phyloP scores from a whole-genome alignment of 495 filamentous ascomycete genomes.

The Parmelia sp. region DNA sequence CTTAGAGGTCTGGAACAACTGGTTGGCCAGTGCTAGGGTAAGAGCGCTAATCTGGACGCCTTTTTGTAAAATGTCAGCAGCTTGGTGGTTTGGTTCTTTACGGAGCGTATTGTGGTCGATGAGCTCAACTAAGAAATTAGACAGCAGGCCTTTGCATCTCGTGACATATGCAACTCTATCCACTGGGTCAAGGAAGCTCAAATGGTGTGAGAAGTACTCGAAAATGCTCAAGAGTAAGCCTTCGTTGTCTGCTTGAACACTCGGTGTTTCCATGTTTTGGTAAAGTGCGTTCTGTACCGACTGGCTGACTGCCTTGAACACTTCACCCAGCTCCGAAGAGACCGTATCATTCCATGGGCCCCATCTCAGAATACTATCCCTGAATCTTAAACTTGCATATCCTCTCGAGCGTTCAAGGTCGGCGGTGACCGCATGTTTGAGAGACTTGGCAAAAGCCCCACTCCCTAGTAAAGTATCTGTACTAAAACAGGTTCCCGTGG shows the following conservation, averaged over 20 bases:
- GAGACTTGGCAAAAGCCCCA: slow-evolving; percentile 53
- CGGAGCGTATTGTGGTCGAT: slow-evolving; percentile 12
- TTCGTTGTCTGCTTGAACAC: not conserved
- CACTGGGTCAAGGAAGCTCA: slow-evolving; percentile 50
- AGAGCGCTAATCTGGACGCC: slow-evolving; percentile 31
- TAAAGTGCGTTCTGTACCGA: slow-evolving; percentile 9
- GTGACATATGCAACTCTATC: slow-evolving; percentile 40
- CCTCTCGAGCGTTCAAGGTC: slow-evolving; percentile 35
- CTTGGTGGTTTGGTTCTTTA: not conserved
- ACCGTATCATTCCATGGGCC: slow-evolving; percentile 62
- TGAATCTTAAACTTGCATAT: slow-evolving; percentile 37
- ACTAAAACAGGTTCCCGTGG: slow-evolving; percentile 66
- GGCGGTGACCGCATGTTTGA: slow-evolving; percentile 30
- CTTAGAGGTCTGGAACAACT: slow-evolving; percentile 38
- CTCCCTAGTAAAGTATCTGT: slow-evolving; percentile 69
- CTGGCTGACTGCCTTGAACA: slow-evolving; percentile 48
- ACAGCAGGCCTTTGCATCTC: slow-evolving; percentile 31
- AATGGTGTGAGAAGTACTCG: slow-evolving; percentile 41
- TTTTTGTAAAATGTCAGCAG: slow-evolving; percentile 21
- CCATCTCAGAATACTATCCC: slow-evolving; percentile 53
- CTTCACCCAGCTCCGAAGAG: slow-evolving; percentile 58
- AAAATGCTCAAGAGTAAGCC: slow-evolving; percentile 31
- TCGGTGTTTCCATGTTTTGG: not conserved
- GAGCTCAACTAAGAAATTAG: slow-evolving; percentile 30
- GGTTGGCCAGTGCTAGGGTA: slow-evolving; percentile 38